Evolutionary conservation across 768 basidiomycete genomes (phyloP), one percentile per base, ranked within the genome.

Genomic region (Erythrobasidium yunnanense): DNA sequence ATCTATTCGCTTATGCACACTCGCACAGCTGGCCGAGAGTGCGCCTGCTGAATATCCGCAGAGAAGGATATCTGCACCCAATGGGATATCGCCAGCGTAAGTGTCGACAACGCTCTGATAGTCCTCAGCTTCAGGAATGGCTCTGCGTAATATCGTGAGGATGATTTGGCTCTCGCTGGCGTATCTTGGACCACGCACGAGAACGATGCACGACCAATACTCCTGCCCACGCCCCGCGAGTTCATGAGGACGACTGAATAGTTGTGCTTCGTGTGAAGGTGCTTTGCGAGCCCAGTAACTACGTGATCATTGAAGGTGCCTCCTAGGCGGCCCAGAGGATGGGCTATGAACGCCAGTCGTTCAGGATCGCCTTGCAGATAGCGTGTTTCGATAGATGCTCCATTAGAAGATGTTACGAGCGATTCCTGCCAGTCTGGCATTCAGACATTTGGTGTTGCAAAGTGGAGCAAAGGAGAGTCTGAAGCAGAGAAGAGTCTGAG

Each of bases 11-110:
- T 0, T 58, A 35, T 0, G 68, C 50, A 2, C 57, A 55, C 0
- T 66, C 63, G 42, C 62, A 70, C 38, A 29, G 0, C 65, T 57
- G 3, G 69, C 69, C 17, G 67, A 51, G 23, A 73, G 67, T 1
- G 71, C 63, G 27, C 72, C 72, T 30, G 66, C 69, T 0, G 71
- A 71, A 55, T 73, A 73, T 34, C 72, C 72, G 32, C 54, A 57
- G 4, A 67, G 62, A 1, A 70, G 60, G 18, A 70, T 32, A 1
- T 55, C 34, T 47, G 45, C 25, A 2, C 15, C 13, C 15, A 20
- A 33, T 22, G 15, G 42, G 20, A 20, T 38, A 11, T 6, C 58
- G n/a, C 57, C 62, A 55, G 66, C 20, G 35, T 70, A 52, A 2
- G 55, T 17, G n/a, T 69, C 29, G 15, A 72, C 56, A 6, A 70